Evolutionary conservation across 2,329 filamentous ascomycete genomes (phyloP).

Genomic region (Stachybotrys chlorohalonatus): DNA sequence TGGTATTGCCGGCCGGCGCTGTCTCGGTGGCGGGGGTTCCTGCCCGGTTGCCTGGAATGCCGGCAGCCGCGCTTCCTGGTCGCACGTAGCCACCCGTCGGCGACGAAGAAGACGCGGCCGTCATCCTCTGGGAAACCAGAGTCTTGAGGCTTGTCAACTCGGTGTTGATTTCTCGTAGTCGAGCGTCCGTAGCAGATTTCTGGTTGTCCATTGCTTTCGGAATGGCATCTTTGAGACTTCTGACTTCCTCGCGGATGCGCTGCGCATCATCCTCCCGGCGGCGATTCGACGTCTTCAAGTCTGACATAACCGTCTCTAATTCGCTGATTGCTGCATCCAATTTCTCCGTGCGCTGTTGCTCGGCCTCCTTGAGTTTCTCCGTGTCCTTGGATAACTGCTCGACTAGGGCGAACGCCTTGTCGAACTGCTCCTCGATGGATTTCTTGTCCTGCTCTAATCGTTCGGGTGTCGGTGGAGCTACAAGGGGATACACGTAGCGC

Average conservation of each 20-base stretch:
- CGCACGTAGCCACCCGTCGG: constrained; percentile 12
- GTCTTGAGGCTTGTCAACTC: constrained; percentile 92
- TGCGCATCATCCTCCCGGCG: constrained; percentile 82
- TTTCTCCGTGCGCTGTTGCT: constrained; percentile 73
- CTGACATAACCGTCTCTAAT: constrained; percentile 72
- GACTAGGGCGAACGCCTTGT: constrained; percentile 80
- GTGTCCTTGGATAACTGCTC: constrained; percentile 92
- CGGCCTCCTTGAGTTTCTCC: constrained; percentile 74
- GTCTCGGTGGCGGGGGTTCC: constrained; percentile 5
- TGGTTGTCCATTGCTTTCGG: constrained; percentile 84
- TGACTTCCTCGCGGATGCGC: constrained; percentile 78
- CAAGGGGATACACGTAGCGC: constrained; percentile 85
- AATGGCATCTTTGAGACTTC: constrained; percentile 71
- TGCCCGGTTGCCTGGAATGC: constrained; percentile 13
- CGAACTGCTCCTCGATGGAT: constrained; percentile 85
- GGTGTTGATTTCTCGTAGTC: constrained; percentile 73
- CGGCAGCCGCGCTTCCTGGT: constrained; percentile 9
- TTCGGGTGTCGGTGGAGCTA: constrained; percentile 87
- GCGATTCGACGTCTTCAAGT: constrained; percentile 73
- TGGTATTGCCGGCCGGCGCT: constrained; percentile 20
- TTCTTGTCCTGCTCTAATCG: constrained; percentile 93
- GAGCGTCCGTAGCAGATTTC: constrained; percentile 71
- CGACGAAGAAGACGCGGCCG: constrained; percentile 15
- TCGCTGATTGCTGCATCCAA: constrained; percentile 75
- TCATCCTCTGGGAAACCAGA: constrained; percentile 60